Percentiles rank a stretch among this genome's conserved stretches.
These are phyloP conservation scores for Trametes punicea DNA, from an alignment of 768 basidiomycete species.

Conservation along the genomic window DNA sequence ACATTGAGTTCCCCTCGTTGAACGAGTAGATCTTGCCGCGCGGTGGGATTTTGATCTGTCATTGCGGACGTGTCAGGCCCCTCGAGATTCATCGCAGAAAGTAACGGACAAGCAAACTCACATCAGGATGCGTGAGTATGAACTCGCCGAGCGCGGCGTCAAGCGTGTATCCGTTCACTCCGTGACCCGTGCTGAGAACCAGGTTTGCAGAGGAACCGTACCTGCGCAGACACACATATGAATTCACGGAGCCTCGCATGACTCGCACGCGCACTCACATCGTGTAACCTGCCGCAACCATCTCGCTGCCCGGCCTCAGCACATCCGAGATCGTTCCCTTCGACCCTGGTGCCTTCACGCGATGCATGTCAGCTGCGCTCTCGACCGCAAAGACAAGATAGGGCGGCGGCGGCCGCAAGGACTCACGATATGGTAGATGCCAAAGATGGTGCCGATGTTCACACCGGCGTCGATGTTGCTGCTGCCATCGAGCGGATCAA, in stretches of 20 bases:
- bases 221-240: conserved; percentile 34
- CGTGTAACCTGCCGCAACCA: conserved; percentile 98
- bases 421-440: conserved; percentile 88
- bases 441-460: conserved; percentile 97
- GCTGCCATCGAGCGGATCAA: conserved; percentile 94
- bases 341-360: conserved; percentile 64
- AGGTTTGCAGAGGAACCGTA: conserved; percentile 96
- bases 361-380: conserved; percentile 2
- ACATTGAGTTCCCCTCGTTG: conserved; percentile 97
- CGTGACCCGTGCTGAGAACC: conserved; percentile 90
- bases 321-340: conserved; percentile 83
- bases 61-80: neutral
- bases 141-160: conserved; percentile 96
- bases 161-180: conserved; percentile 97
- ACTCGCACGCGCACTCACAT: conserved; percentile 53
- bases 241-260: neutral
- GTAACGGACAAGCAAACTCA: conserved; percentile 33
- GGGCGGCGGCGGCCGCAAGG: neutral
- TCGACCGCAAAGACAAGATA: neutral
- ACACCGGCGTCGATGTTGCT: conserved; percentile 99
- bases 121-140: conserved; percentile 96
- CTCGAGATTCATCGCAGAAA: neutral
- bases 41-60: conserved; percentile 83
- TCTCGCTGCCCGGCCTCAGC: conserved; percentile 87
- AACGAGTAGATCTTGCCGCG: conserved; percentile 99